Evolutionary conservation across 2,329 filamentous ascomycete genomes (phyloP).

Genomic region (Ophiocordyceps polyrhachis-furcata): DNA sequence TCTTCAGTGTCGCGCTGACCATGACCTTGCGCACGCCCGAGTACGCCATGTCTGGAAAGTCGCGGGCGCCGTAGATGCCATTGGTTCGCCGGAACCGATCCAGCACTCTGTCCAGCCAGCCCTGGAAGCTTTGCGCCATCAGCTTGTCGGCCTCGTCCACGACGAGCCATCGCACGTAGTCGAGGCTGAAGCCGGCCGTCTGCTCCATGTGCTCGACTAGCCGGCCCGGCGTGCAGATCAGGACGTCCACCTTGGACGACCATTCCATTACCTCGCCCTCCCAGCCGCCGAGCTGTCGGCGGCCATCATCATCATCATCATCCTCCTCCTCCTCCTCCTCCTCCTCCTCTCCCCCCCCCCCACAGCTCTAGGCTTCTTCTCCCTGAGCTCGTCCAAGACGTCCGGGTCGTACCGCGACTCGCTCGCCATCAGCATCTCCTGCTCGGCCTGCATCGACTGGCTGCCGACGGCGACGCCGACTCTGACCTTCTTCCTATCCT

Average conservation of each 20-base stretch:
- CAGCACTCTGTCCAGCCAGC: constrained; percentile 64
- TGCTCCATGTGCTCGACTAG: constrained; percentile 79
- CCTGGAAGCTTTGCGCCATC: constrained; percentile 79
- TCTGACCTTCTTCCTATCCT: constrained; percentile 46
- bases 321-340: constrained; percentile 1
- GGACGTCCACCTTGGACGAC: constrained; percentile 60
- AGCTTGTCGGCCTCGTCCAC: constrained; percentile 91
- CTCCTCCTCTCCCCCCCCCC: too few relatives aligned
- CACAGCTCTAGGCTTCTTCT: too few relatives aligned
- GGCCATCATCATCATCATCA: constrained; percentile 1
- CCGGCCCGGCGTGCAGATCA: constrained; percentile 82
- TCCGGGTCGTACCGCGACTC: constrained; percentile 44
- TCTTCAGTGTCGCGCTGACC: constrained; percentile 81
- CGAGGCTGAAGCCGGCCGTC: constrained; percentile 64
- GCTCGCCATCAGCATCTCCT: constrained; percentile 26
- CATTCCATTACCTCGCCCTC: constrained; percentile 39
- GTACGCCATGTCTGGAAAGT: constrained; percentile 32
- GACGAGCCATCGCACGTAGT: constrained; percentile 69
- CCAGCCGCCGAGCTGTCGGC: constrained; percentile 12
- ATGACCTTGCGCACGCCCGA: constrained; percentile 58
- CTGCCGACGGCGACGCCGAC: constrained; percentile 72
- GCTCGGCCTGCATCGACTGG: constrained; percentile 50
- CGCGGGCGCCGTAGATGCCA: constrained; percentile 27
- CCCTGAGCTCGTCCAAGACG: constrained; percentile 19
- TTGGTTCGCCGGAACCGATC: constrained; percentile 31